Percentiles rank a stretch among this genome's conserved stretches.
phyloP scores from a whole-genome alignment of 1,284 basidiomycete genomes.

The Singerocomus rubriflavus region DNA sequence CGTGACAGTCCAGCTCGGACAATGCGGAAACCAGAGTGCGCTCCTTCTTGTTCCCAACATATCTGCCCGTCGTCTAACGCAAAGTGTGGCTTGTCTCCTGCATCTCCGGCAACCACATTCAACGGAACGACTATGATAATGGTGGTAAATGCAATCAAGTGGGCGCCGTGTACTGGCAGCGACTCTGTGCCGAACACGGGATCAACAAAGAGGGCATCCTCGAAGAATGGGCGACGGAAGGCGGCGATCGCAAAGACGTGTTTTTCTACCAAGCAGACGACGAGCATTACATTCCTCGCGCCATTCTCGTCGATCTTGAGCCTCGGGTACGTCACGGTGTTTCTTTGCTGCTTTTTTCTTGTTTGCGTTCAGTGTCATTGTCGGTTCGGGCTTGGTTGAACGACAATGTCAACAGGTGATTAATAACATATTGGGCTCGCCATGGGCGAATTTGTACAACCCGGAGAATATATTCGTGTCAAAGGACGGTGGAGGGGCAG shows the following conservation, averaged over 20 bases:
- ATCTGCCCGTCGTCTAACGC: conserved; percentile 2
- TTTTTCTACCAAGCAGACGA: conserved; percentile 99
- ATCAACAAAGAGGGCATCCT: conserved; percentile 92
- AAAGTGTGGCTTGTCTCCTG: neutral
- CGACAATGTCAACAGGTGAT: conserved; percentile 70
- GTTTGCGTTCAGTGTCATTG: too few species aligned
- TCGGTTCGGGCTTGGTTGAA: neutral
- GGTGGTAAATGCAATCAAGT: conserved; percentile 37
- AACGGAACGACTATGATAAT: neutral
- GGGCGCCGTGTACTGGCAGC: conserved; percentile 93
- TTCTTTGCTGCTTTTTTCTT: neutral
- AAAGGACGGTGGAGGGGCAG: conserved; percentile 95
- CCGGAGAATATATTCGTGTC: conserved; percentile 97
- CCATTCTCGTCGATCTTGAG: conserved; percentile 97
- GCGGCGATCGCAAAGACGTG: conserved; percentile 96
- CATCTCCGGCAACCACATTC: neutral
- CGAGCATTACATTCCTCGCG: conserved; percentile 97
- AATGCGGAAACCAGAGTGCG: conserved; percentile 96
- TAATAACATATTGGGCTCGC: conserved; percentile 90
- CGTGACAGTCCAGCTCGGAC: conserved; percentile 86
- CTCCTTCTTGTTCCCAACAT: conserved; percentile 21
- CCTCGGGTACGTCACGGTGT: conserved; percentile 70
- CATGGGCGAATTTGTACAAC: conserved; percentile 93
- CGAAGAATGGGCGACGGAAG: conserved; percentile 93
- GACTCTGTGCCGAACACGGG: conserved; percentile 93